Base-by-base conservation (phyloP, 2,329 filamentous ascomycete genomes). In the Hypocreales sp. region DNA sequence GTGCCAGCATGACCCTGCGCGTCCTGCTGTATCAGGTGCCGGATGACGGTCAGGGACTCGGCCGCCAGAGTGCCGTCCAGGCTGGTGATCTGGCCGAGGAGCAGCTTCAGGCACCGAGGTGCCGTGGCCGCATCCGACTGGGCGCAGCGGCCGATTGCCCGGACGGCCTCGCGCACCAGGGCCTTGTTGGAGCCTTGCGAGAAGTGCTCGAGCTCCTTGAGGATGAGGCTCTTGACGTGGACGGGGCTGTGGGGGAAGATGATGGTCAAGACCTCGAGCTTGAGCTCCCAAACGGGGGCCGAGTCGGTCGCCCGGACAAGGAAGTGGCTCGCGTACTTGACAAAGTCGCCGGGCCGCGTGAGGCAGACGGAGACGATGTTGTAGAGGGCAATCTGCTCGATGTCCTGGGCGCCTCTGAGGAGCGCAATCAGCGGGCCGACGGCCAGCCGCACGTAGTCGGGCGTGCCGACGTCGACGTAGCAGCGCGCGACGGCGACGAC, bases 321-420 rank as follows among this genome's bases (percentile, higher is more conserved):
- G 47, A 98, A 98, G 53, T 93, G 90, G 19, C 79, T 80, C 12
- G 79, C 72, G 45, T 93, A 87, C 45, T 73, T 79, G 30, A 87
- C 79, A 48, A 98, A 98, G n/a, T 77, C 68, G 21, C 68, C 60
- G 0, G 90, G 83, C 11, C 72, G 64, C 16, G 65, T 60, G 8
- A 95, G 62, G 42, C 82, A 90, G 24, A 98, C 80, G n/a, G 83
- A 79, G 8, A 94, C 84, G 32, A 95, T 86, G 47, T 95, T 94
- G 60, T 87, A 87, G 12, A 98, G 66, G 1, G 83, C 86, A 21
- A 93, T 69, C 44, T 92, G 77, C 46, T 92, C 79, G 27, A 93
- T 83, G 46, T 95, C 87, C 33, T 80, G 72, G 0, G 84, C 74
- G 9, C 81, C 77, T 31, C 90, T 73, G 31, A 98, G 61, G 18